Evolutionary conservation across 306 rosid species (phyloP).

Genomic region (Datisca glomerata): DNA sequence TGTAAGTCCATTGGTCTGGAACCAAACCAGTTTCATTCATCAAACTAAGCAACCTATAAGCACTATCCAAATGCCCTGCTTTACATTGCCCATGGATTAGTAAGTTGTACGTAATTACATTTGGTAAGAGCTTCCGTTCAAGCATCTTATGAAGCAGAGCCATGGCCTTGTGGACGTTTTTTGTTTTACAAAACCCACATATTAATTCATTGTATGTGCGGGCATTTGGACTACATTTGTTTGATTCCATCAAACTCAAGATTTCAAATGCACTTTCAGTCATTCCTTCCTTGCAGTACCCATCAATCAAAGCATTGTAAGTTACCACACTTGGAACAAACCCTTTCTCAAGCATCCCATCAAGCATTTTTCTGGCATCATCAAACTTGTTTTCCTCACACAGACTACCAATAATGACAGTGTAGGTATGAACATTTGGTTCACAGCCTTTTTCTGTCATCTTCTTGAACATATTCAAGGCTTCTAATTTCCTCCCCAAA

Average conservation of each 20-base stretch:
- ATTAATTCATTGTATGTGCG: slow-evolving; percentile 67
- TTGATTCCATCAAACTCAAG: slow-evolving; percentile 51
- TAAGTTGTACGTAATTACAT: slow-evolving; percentile 49
- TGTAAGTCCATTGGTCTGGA: slow-evolving; percentile 60
- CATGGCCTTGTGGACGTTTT: slow-evolving; percentile 75
- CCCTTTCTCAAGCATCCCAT: slow-evolving; percentile 50
- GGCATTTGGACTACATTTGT: slow-evolving; percentile 41
- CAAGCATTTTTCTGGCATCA: slow-evolving; percentile 32
- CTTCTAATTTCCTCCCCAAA: slow-evolving; percentile 41
- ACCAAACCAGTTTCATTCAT: slow-evolving; percentile 51
- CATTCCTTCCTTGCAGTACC: slow-evolving; percentile 55
- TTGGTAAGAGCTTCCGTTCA: slow-evolving; percentile 41
- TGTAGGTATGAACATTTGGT: slow-evolving; percentile 64
- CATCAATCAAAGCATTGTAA: slow-evolving; percentile 60
- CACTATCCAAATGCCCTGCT: slow-evolving; percentile 51
- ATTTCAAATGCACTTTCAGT: slow-evolving; percentile 42
- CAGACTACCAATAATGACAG: slow-evolving; percentile 42
- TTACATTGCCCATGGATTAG: slow-evolving; percentile 66
- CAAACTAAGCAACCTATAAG: slow-evolving; percentile 47
- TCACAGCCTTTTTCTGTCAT: slow-evolving; percentile 50
- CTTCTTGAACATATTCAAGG: slow-evolving; percentile 33
- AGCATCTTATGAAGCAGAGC: slow-evolving; percentile 48
- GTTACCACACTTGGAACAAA: slow-evolving; percentile 45
- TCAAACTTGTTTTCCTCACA: slow-evolving; percentile 47
- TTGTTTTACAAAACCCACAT: slow-evolving; percentile 46